Conservation (phyloP, 2,329 filamentous ascomycete genomes). For the Cladosporium sp. region DNA sequence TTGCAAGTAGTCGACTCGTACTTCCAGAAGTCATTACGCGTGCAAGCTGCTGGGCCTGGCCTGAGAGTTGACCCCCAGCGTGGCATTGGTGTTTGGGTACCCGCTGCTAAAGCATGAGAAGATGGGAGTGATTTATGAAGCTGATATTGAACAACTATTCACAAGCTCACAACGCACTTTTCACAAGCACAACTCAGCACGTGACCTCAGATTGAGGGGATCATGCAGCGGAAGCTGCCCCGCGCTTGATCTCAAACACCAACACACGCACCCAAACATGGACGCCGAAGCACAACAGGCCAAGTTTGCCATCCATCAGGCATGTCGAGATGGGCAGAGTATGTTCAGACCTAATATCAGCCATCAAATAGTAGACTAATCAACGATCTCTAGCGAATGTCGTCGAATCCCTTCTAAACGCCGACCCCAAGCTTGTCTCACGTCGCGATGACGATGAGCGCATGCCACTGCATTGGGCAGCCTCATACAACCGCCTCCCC, state of each 20-base stretch:
- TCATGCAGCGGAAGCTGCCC: slow-evolving; percentile 3
- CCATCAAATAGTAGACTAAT: background rate
- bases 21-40: slow-evolving; percentile 85
- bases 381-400: slow-evolving; percentile 55
- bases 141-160: background rate
- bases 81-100: slow-evolving; percentile 47
- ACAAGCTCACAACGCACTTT: background rate
- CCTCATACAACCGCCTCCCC: slow-evolving; percentile 75
- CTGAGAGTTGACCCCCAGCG: slow-evolving; percentile 58
- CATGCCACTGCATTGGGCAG: slow-evolving; percentile 91
- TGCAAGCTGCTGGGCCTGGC: slow-evolving; percentile 79
- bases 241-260: slow-evolving; percentile 14
- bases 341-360: slow-evolving; percentile 37
- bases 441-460: slow-evolving; percentile 83
- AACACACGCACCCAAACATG: slow-evolving; percentile 27
- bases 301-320: slow-evolving; percentile 84
- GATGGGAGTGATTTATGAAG: background rate
- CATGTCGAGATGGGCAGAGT: slow-evolving; percentile 83
- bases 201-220: slow-evolving; percentile 6
- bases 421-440: slow-evolving; percentile 75
- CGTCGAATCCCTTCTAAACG: slow-evolving; percentile 74
- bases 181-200: background rate
- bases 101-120: slow-evolving; percentile 3
- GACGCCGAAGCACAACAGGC: slow-evolving; percentile 44
- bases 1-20: slow-evolving; percentile 84